Evolutionary conservation across 2,329 filamentous ascomycete species (phyloP), one percentile per base, ranked within the genome.

Genomic region (Colletotrichum filicis): DNA sequence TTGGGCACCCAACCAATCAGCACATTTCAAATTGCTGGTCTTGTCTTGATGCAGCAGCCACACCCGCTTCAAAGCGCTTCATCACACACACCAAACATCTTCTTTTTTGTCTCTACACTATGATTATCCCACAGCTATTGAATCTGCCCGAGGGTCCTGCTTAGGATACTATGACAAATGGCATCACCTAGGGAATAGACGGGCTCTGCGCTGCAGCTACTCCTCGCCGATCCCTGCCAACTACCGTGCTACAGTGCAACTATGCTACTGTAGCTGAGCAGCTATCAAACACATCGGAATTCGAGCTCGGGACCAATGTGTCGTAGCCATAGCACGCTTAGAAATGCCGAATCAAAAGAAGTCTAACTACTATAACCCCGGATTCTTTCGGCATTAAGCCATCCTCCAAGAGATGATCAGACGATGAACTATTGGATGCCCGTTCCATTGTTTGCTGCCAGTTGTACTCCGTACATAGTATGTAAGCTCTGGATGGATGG

Each of bases 11-110:
- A 26, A 1, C 70, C 70, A 73, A 73, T 73, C 66, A 70, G 24
- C 16, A 4, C 9, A 2, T 2, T 3, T 12, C 11, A 35, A 42
- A 59, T 42, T 26, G 58, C 24, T 30, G 58, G 24, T 55, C n/a
- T 49, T 57, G 22, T 30, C 52, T 68, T 11, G 35, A 35, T 58
- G 69, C 65, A 68, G 59, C 42, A 69, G 70, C 66, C 70, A 65
- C 59, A 64, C 66, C 66, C 69, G 64, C 69, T 72, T 68, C 58
- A 55, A 72, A 64, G 65, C 69, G 58, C 58, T 62, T 58, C 68
- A 66, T 67, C 62, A 49, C 16, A 58, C 63, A 30, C 26, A 46
- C 52, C 22, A 11, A 59, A 58, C 42, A 28, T 55, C 37, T 6
- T 19, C 37, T 42, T 16, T 7, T 42, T 42, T 5, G 12, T 16